These are phyloP conservation scores for Microascus cirrosus DNA, from an alignment of 2,329 filamentous ascomycete genomes.

Conservation along the genomic window DNA sequence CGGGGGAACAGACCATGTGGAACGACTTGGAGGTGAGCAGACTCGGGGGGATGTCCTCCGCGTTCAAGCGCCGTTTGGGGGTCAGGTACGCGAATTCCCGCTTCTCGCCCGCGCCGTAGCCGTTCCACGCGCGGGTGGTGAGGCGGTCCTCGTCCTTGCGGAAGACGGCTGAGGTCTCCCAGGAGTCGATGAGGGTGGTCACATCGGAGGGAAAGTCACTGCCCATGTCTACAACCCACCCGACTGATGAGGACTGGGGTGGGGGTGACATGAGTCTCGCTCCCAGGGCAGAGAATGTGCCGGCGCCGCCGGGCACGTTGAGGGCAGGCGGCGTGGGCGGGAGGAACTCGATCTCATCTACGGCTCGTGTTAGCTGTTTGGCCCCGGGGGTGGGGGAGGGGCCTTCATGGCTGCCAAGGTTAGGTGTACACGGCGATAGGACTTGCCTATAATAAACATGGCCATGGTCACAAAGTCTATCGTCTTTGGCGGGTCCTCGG, in stretches of 20 bases:
- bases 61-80: constrained; percentile 71
- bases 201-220: constrained; percentile 70
- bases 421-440: constrained; percentile 7
- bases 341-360: constrained; percentile 85
- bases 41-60: constrained; percentile 52
- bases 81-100: constrained; percentile 79
- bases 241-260: constrained; percentile 54
- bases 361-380: not conserved
- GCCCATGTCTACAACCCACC: constrained; percentile 86
- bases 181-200: constrained; percentile 52
- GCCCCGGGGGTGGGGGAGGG: too few species aligned
- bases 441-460: constrained; percentile 63
- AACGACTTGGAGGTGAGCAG: constrained; percentile 67
- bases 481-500: not conserved
- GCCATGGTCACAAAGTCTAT: constrained; percentile 59
- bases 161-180: constrained; percentile 65
- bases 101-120: constrained; percentile 63
- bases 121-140: constrained; percentile 89
- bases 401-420: too few species aligned
- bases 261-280: constrained; percentile 76
- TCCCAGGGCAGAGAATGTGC: constrained; percentile 76
- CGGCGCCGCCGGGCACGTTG: constrained; percentile 79
- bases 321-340: constrained; percentile 57
- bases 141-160: constrained; percentile 54
- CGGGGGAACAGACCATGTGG: constrained; percentile 76